Evolutionary conservation across 2,329 filamentous ascomycete species (phyloP), one percentile per base, ranked within the genome.

Genomic region (Leptographium galeiforme): DNA sequence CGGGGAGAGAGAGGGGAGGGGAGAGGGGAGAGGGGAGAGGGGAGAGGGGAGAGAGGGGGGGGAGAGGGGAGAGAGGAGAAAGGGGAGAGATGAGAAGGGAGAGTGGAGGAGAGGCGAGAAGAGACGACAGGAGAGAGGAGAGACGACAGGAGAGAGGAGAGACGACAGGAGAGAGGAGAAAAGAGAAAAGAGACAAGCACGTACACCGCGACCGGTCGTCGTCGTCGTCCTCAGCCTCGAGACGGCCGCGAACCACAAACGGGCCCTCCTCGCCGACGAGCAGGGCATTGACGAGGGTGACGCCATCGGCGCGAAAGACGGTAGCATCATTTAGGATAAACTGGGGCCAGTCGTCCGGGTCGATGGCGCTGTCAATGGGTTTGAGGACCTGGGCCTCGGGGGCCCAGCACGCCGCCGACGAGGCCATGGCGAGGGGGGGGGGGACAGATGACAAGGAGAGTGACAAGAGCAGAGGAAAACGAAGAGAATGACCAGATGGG

Each of bases 271-370:
- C 65, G 59, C 78, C 75, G 3, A 83, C 79, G 48, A 78, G 66
- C 5, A 89, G 72, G 6, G 85, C 73, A 61, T 78, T 85, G 33
- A 75, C 77, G 4, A 78, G 63, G n/a, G 72, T 73, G 33, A 66
- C 65, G 34, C 77, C 75, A 58, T 81, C 72, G 48, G 68, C 72
- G 49, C 70, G 67, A 57, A 78, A 74, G n/a, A 87, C 73, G 18
- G 77, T 71, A 40, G 77, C 82, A 61, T 86, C 74, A 50, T 63
- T 71, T 44, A 89, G 70, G 7, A 78, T 69, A 62, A 85, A 86
- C 49, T 74, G 74, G 4, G 81, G 78, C 73, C 79, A 85, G 16
- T 79, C 67, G 59, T 79, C 70, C 13, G 68, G 63, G 52, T 71
- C 58, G 11, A 63, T 13, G 11, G 38, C 4, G 8, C 59, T 40